Evolutionary conservation across 108 stramenopile species (phyloP).

Genomic region (Skeletonema marinoi): DNA sequence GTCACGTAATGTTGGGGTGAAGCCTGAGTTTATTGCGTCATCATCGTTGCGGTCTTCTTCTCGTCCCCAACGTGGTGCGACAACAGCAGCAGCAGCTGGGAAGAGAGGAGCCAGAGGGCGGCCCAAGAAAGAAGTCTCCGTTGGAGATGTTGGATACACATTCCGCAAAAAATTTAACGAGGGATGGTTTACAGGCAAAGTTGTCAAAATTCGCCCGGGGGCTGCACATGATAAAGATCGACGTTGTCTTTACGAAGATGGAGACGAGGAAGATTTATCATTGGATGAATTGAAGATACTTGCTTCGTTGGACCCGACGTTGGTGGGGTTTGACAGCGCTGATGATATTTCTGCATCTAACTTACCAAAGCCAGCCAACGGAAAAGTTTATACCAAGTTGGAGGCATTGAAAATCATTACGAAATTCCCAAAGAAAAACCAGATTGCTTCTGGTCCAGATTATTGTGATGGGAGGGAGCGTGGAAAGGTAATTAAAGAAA

Average conservation of each 20-base stretch:
- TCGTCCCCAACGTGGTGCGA: not conserved
- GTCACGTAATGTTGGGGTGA: not conserved
- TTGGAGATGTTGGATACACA: constrained; percentile 19
- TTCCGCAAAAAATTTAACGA: constrained; percentile 7
- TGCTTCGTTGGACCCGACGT: constrained; percentile 1
- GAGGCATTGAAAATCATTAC: constrained; percentile 7
- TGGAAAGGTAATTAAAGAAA: not conserved
- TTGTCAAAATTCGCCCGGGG: constrained; percentile 7
- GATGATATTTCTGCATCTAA: not conserved
- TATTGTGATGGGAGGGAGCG: constrained; percentile 1
- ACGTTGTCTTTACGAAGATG: constrained; percentile 43
- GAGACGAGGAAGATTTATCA: constrained; percentile 42
- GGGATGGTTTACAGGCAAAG: constrained; percentile 13
- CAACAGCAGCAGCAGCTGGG: too few relatives aligned
- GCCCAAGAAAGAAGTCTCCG: not conserved
- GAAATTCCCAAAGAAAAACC: not conserved
- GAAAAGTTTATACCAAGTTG: not conserved
- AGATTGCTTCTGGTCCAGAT: not conserved
- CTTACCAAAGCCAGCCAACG: constrained; percentile 6
- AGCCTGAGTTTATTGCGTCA: not conserved
- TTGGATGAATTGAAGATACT: constrained; percentile 17
- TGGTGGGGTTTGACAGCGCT: not conserved
- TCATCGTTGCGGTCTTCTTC: not conserved
- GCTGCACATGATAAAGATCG: constrained; percentile 20
- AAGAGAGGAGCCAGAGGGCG: too few relatives aligned